Evolutionary conservation across 352 stramenopile species (phyloP).

Genomic region (Peronospora farinosa): DNA sequence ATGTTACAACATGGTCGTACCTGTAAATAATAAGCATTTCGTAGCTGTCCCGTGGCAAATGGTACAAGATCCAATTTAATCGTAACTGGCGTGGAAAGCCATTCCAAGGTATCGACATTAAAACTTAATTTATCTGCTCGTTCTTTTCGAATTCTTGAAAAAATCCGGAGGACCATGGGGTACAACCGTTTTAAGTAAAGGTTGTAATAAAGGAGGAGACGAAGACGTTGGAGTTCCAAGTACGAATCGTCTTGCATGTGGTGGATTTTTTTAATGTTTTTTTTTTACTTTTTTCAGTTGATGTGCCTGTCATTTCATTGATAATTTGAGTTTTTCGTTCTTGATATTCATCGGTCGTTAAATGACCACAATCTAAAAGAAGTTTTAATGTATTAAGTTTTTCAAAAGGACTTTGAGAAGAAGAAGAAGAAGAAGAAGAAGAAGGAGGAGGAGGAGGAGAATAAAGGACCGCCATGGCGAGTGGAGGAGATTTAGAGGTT

Average conservation of each 20-base stretch:
- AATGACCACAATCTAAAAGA: conserved; percentile 67
- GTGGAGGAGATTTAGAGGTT: conserved; percentile 7
- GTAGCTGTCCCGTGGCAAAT: conserved; percentile 73
- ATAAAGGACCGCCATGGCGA: conserved; percentile 25
- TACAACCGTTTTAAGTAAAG: conserved; percentile 76
- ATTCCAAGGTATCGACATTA: conserved; percentile 77
- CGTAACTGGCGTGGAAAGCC: conserved; percentile 49
- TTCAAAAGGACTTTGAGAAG: conserved; percentile 55
- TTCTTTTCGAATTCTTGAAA: conserved; percentile 42
- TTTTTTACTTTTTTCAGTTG: conserved; percentile 61
- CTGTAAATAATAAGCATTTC: conserved; percentile 77
- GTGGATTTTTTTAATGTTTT: conserved; percentile 40
- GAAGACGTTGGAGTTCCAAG: too few species aligned
- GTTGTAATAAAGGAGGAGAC: conserved; percentile 49
- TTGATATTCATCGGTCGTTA: conserved; percentile 73
- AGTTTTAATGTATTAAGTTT: conserved; percentile 85
- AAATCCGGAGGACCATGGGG: conserved; percentile 72
- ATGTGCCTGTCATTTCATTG: conserved; percentile 82
- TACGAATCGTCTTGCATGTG: conserved; percentile 5
- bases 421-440: not conserved
- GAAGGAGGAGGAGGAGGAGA: too few species aligned
- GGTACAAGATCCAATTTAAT: conserved; percentile 75
- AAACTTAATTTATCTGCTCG: conserved; percentile 78
- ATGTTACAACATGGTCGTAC: conserved; percentile 4
- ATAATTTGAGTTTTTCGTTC: conserved; percentile 84